Base-by-base conservation (phyloP, 2,329 filamentous ascomycete species). In the Leptographium procerum region DNA sequence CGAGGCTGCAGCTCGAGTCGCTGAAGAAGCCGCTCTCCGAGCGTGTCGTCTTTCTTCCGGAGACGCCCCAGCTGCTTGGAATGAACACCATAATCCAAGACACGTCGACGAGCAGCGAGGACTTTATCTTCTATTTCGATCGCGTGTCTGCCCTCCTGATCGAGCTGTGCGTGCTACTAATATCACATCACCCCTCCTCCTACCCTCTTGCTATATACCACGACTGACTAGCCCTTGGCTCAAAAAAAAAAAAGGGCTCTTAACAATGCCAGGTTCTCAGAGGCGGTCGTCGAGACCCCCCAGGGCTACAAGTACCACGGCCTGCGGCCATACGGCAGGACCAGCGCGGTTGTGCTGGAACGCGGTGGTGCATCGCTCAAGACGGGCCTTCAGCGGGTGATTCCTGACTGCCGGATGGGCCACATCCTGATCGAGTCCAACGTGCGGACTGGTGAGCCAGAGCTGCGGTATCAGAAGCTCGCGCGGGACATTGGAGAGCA, bases 51-150 rank as follows among this genome's bases (percentile, higher is more conserved):
- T 71, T 95, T 19, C 74, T 97, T 59, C 78, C 86, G 50, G 81
- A 88, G 61, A 95, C 88, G 1, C 81, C 85, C 10, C 94, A 99
- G 70, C 78, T 96, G 57, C 80, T 79, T 59, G 91, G 85, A 52
- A 96, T 99, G 82, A 91, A 89, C 69, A 96, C 91, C 0, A 88
- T 96, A 59, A 82, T 99, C 47, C 87, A 95, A 67, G 82, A 94
- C 65, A 86, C 88, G 22, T 80, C 85, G 53, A 92, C 90, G 0
- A 77, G 81, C 8, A 81, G 89, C 48, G 92, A 96, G 68, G 91
- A 97, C 65, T 97, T 96, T 69, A 89, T 96, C 62, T 97, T 97
- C 72, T 97, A 97, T 72, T 96, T 97, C 70, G 91, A 99, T 71
- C 83, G 94, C 43, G 77, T 97, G 43, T 84, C 89, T 2, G 84